Evolutionary conservation across 108 stramenopile genomes (phyloP), one percentile per base, ranked within the genome.

Genomic region (Poteriospumella lacustris): DNA sequence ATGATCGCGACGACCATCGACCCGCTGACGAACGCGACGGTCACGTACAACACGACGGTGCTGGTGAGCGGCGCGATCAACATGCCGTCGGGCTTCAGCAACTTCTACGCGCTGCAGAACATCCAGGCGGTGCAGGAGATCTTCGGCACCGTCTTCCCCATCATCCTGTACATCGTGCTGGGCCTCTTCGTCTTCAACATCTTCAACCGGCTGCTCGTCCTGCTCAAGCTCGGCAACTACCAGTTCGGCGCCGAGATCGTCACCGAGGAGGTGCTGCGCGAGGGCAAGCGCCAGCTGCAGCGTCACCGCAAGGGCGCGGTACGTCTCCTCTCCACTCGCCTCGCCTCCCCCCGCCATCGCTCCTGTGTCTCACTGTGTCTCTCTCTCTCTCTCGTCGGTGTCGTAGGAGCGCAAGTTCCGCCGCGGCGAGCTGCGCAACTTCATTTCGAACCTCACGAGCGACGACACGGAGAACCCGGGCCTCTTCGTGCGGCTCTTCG

Each of bases 231-330:
- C 5, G 70, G 36, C 3, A 38, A 73, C 44, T 73, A 52, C 24
- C 70, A 73, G 47, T 73, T 73, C 42, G 70, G 70, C 42, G 43
- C 70, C 12, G 70, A 39, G 41, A 73, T 73, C 5, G 44, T 73
- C 41, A 73, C 70, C 28, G 70, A 73, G 41, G 70, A 73, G 31
- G 44, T 29, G 41, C 41, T 73, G 70, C 12, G 70, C 26, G 70
- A 73, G 70, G 70, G 70, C 44, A 44, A 56, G 44, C 70, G 70
- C 5, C 70, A 73, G 36, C 41, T 73, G 5, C 31, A 44, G 31
- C 12, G 70, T 15, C 70, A 73, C 41, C 26, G 24, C 9, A 44
- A 24, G 70, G 3, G 19, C 9, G 36, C 47, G 9, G 60, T 64
- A 64, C 28, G 60, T 24, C 5, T 31, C 3, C 47, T 9, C 15